Base-by-base conservation (phyloP, 2,329 filamentous ascomycete species). In the Aspergillus flavus region DNA sequence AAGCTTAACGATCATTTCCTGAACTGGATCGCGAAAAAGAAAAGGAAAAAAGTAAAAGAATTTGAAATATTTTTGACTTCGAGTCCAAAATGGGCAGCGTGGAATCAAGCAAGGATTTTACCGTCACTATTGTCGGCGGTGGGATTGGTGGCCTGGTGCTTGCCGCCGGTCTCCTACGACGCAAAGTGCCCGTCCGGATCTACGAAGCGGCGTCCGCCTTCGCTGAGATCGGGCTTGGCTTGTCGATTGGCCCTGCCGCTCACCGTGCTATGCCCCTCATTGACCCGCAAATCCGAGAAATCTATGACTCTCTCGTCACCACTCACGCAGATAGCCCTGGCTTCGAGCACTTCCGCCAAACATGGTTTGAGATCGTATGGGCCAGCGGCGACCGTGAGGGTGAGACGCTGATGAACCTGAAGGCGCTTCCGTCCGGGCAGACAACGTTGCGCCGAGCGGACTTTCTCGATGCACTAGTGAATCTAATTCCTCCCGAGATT, bases 81-180 rank as follows among this genome's bases (percentile, higher is more conserved):
- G 0, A 43, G 23, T 26, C 10, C 48, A 23, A 26, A 21, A 65
- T 36, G 64, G 61, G 58, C 58, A 63, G 61, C 58, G 61, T 55
- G 55, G 41, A 26, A 11, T 55, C 61, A 54, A 59, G 14, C 23
- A 59, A 65, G n/a, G 30, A 62, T 59, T 65, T 81, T 73, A 78
- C 77, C 59, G 75, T 87, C 61, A 85, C 86, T 65, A 85, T 89
- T 52, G 76, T 88, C 12, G 86, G 86, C 62, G 86, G 85, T 43
- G 86, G 86, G 34, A 86, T 89, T 62, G 82, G 82, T 28, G 86
- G 87, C 41, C 77, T 88, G 16, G 78, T 78, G 10, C 80, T 88
- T 9, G 84, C 84, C 30, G 81, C 85, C 50, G 84, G 81, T 14
- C 81, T 88, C 32, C 68, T 74, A 62, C 72, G 80, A 64, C 78